Percentiles rank a stretch among this genome's conserved stretches.
phyloP scores from a whole-genome alignment of 768 basidiomycete species.

The Tulasnella sp. region DNA sequence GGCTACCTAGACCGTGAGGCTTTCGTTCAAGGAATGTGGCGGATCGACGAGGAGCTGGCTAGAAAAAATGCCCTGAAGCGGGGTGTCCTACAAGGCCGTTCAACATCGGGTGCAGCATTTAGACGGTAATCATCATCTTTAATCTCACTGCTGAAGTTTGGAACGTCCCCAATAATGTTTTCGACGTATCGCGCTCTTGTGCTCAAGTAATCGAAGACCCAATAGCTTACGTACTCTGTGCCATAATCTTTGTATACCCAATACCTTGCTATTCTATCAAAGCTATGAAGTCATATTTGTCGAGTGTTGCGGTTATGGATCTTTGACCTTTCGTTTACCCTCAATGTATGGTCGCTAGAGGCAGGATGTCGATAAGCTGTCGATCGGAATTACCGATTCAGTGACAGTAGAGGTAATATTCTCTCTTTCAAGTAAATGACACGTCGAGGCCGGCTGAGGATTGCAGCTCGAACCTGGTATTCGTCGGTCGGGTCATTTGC shows the following conservation, averaged over 20 bases:
- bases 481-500: no score
- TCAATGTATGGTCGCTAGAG: background rate
- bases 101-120: background rate
- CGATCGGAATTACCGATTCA: background rate
- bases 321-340: background rate
- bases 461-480: background rate
- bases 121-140: background rate
- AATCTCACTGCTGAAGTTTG: background rate
- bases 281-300: background rate
- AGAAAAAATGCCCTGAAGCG: constrained; percentile 36
- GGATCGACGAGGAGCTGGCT: constrained; percentile 78
- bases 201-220: background rate
- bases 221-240: background rate
- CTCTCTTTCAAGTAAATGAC: background rate
- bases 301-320: background rate
- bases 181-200: background rate
- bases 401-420: background rate
- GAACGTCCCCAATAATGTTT: background rate
- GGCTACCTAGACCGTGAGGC: constrained; percentile 62
- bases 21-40: constrained; percentile 80
- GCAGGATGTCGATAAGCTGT: background rate
- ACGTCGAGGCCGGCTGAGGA: no score
- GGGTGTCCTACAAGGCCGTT: background rate
- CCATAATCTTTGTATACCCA: background rate
- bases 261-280: background rate